phyloP scores from a whole-genome alignment of 805 yeast genomes.

The Saccharomycopsis javanensis region DNA sequence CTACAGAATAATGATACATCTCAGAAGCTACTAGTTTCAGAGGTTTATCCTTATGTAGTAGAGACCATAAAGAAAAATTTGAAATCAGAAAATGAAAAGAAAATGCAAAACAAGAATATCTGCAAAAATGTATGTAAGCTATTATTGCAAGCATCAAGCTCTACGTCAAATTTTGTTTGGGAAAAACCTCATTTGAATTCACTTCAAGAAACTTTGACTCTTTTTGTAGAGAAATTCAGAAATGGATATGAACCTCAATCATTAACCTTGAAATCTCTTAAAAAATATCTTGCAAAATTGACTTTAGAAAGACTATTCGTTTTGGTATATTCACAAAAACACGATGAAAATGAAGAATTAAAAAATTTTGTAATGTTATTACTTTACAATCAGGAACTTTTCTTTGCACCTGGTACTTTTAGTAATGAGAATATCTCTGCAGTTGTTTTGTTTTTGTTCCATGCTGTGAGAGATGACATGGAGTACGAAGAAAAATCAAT shows the following conservation, averaged over 20 bases:
- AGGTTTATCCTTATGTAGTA: conserved; percentile 15
- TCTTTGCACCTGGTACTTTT: conserved; percentile 26
- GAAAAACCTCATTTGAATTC: conserved; percentile 10
- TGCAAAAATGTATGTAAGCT: conserved; percentile 21
- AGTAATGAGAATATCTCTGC: conserved; percentile 28
- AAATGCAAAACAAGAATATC: conserved; percentile 21
- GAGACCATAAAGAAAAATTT: conserved; percentile 1
- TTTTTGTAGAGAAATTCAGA: conserved; percentile 27
- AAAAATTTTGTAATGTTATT: conserved; percentile 26
- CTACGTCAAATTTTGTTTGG: conserved; percentile 14
- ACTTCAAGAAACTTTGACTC: conserved; percentile 25
- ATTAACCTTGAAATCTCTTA: conserved; percentile 20
- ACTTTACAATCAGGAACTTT: conserved; percentile 27
- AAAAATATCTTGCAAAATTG: conserved; percentile 25
- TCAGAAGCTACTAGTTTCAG: conserved; percentile 11
- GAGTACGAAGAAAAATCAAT: conserved; percentile 16
- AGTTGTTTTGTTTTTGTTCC: conserved; percentile 26
- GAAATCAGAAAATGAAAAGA: conserved; percentile 24
- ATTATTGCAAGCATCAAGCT: conserved; percentile 18
- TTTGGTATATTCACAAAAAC: conserved; percentile 21
- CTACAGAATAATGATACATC: conserved; percentile 10
- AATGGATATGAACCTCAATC: conserved; percentile 8
- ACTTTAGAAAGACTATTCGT: conserved; percentile 26
- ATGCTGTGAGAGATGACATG: conserved; percentile 14
- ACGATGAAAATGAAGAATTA: conserved; percentile 21